phyloP scores from a whole-genome alignment of 257 asterid species.

The Forsythia viridissima region DNA sequence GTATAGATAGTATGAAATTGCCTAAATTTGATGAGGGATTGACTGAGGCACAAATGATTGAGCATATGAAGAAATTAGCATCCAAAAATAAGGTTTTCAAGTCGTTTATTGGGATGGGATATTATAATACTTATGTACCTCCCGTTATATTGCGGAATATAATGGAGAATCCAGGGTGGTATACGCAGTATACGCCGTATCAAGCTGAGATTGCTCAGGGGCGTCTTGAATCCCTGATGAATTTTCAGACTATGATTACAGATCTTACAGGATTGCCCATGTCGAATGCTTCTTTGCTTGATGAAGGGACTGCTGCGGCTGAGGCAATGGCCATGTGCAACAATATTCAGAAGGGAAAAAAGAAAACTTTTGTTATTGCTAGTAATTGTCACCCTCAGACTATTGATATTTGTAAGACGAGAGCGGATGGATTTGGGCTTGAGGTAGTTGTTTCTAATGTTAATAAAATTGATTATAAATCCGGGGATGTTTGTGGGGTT shows the following conservation, averaged over 20 bases:
- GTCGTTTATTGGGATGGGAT: conserved; percentile 93
- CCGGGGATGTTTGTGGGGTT: conserved; percentile 94
- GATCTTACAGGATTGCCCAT: conserved; percentile 93
- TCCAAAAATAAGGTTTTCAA: conserved; percentile 74
- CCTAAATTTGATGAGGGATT: conserved; percentile 70
- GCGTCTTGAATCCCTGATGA: conserved; percentile 82
- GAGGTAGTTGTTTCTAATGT: conserved; percentile 73
- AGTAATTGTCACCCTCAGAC: conserved; percentile 97
- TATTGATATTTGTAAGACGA: conserved; percentile 75
- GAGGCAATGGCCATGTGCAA: conserved; percentile 99
- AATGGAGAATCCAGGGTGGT: conserved; percentile 97
- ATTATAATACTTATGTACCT: conserved; percentile 79
- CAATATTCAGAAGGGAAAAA: conserved; percentile 80
- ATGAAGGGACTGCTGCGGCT: conserved; percentile 94
- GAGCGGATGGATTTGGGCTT: conserved; percentile 86
- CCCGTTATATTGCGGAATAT: conserved; percentile 88
- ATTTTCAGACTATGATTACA: conserved; percentile 82
- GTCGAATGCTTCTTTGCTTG: conserved; percentile 91
- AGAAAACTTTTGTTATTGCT: conserved; percentile 82
- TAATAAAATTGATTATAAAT: conserved; percentile 66
- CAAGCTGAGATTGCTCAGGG: conserved; percentile 99
- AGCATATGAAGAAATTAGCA: conserved; percentile 74
- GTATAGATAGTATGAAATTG: conserved; percentile 59
- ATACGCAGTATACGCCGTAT: conserved; percentile 95
- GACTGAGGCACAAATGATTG: conserved; percentile 86